Evolutionary conservation across 2,329 filamentous ascomycete species (phyloP).

Genomic region (Geosmithia putterillii): DNA sequence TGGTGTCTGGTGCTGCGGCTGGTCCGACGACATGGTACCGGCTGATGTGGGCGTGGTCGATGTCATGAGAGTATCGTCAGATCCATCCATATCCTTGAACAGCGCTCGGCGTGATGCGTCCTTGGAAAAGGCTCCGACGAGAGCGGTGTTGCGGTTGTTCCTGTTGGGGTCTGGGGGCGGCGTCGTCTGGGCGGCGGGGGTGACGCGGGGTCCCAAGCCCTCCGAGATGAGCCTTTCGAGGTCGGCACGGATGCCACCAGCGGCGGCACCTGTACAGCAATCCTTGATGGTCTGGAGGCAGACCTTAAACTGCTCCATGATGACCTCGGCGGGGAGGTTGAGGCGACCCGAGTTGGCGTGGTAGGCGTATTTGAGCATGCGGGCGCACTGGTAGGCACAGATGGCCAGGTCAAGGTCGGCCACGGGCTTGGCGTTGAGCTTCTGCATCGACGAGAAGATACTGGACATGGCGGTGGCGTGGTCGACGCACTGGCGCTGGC

Average conservation of each 20-base stretch:
- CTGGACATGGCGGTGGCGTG: constrained; percentile 42
- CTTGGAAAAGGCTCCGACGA: background rate
- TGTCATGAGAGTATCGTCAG: constrained; percentile 6
- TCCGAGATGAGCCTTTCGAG: constrained; percentile 37
- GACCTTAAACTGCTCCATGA: constrained; percentile 35
- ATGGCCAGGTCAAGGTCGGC: constrained; percentile 42
- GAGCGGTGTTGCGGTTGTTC: constrained; percentile 1
- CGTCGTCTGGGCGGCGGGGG: constrained; percentile 6
- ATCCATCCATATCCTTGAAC: constrained; percentile 5
- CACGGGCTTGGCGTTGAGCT: constrained; percentile 37
- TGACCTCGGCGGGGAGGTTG: constrained; percentile 29
- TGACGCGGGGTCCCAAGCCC: constrained; percentile 19
- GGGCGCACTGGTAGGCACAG: constrained; percentile 42
- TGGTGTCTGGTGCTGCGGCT: background rate
- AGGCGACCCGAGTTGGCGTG: constrained; percentile 30
- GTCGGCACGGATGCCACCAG: constrained; percentile 31
- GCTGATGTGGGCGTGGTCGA: background rate
- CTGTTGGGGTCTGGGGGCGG: constrained; percentile 5
- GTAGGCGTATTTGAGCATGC: constrained; percentile 38
- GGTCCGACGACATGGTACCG: constrained; percentile 1
- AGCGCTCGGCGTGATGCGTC: background rate
- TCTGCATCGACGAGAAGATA: constrained; percentile 39
- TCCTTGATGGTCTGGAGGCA: constrained; percentile 38
- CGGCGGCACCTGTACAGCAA: constrained; percentile 37
- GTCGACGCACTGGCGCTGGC: constrained; percentile 37